Conservation (phyloP, 805 yeast genomes). For the Suhomyces xylopsoci region DNA sequence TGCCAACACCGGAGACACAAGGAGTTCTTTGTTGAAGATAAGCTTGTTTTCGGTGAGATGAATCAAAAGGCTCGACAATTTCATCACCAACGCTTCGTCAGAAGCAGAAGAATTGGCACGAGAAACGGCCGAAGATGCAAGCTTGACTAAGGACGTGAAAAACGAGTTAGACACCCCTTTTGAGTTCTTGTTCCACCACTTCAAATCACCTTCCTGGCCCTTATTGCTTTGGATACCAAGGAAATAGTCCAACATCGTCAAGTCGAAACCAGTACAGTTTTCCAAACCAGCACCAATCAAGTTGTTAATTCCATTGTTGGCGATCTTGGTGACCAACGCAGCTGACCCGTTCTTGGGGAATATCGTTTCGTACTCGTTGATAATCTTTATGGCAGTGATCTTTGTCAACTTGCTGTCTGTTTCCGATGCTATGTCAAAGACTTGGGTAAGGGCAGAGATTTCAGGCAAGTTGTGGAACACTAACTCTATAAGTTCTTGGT, state of each 20-base stretch:
- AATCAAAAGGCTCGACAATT: conserved; percentile 49
- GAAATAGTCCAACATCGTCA: conserved; percentile 56
- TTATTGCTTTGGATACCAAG: conserved; percentile 56
- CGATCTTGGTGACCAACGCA: conserved; percentile 15
- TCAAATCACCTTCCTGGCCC: conserved; percentile 40
- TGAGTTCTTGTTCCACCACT: conserved; percentile 69
- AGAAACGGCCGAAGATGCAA: conserved; percentile 22
- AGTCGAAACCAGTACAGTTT: conserved; percentile 45
- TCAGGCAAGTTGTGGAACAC: conserved; percentile 48
- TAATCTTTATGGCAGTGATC: conserved; percentile 45
- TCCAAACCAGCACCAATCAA: conserved; percentile 12
- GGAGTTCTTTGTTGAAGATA: conserved; percentile 48
- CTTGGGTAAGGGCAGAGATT: conserved; percentile 39
- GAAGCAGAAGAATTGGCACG: conserved; percentile 6
- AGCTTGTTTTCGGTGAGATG: conserved; percentile 50
- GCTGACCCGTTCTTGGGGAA: conserved; percentile 28
- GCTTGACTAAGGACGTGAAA: conserved; percentile 62
- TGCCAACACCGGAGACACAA: conserved; percentile 54
- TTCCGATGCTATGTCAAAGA: conserved; percentile 33
- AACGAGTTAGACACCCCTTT: conserved; percentile 44
- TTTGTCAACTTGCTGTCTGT: conserved; percentile 40
- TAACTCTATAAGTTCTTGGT: conserved; percentile 25
- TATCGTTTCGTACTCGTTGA: conserved; percentile 36
- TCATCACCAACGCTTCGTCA: conserved; percentile 32
- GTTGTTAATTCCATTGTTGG: conserved; percentile 16